Evolutionary conservation across 176 grass and related monocot genomes (phyloP).

Genomic region (Guadua angustifolia): DNA sequence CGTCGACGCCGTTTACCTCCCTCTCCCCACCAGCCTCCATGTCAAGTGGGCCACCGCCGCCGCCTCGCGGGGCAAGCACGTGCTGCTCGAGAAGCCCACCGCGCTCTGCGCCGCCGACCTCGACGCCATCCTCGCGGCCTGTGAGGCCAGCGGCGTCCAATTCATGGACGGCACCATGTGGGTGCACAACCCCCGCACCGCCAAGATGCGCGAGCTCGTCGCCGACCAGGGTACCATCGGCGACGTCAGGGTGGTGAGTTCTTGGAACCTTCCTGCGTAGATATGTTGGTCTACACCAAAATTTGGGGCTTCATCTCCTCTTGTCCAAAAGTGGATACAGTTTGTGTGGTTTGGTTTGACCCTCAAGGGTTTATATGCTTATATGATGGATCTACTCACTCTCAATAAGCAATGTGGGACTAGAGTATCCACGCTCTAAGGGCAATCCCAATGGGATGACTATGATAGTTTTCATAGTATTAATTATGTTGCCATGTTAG

Average conservation of each 20-base stretch:
- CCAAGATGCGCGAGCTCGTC: slow-evolving; percentile 75
- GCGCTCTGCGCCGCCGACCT: slow-evolving; percentile 73
- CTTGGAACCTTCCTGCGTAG: not conserved
- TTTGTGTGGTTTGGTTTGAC: not conserved
- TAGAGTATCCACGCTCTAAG: not conserved
- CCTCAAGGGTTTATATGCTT: not conserved
- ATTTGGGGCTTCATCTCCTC: not conserved
- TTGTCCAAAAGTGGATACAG: not conserved
- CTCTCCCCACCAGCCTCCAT: slow-evolving; percentile 83
- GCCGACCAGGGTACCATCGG: slow-evolving; percentile 63
- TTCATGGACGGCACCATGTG: slow-evolving; percentile 98
- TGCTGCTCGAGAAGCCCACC: slow-evolving; percentile 90
- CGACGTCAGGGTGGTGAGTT: slow-evolving; percentile 57
- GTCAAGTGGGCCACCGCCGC: slow-evolving; percentile 67
- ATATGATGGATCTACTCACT: not conserved
- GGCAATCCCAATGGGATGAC: too few relatives aligned
- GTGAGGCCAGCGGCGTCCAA: slow-evolving; percentile 55
- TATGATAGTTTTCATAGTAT: too few relatives aligned
- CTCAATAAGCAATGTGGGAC: not conserved
- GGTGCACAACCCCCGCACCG: slow-evolving; percentile 87
- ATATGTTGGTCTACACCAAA: not conserved
- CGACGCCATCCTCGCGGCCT: slow-evolving; percentile 66
- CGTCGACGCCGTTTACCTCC: slow-evolving; percentile 78
- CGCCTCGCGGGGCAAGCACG: slow-evolving; percentile 67
- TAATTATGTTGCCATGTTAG: too few relatives aligned